A percentile compares a stretch with the other conserved stretches of the same genome.
Conservation (phyloP, 495 filamentous ascomycete genomes). For the Apodospora peruviana region DNA sequence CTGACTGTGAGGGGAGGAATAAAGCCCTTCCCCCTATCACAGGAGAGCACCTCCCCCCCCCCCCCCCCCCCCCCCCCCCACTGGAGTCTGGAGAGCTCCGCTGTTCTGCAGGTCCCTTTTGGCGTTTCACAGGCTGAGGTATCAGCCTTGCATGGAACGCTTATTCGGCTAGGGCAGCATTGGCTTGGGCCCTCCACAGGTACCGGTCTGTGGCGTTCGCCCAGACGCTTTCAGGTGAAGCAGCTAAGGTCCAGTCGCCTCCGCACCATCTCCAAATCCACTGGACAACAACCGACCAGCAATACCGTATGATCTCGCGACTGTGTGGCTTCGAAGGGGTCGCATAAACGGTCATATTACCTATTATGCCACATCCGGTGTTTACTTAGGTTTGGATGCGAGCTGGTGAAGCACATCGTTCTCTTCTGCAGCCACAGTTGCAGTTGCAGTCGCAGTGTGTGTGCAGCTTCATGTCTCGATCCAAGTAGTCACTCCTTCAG, state of each 20-base stretch:
- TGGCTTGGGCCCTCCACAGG: background rate
- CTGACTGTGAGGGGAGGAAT: background rate
- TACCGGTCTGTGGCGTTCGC: too few species aligned
- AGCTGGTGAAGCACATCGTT: constrained; percentile 1
- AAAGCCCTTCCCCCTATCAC: background rate
- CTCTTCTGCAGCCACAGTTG: background rate
- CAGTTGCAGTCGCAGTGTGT: too few species aligned
- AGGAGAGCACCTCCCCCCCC: background rate
- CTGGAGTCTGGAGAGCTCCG: background rate
- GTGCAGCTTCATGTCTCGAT: background rate
- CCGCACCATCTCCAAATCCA: constrained; percentile 1
- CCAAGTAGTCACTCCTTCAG: background rate
- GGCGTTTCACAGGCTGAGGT: background rate
- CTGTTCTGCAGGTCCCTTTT: background rate
- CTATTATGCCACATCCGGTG: constrained; percentile 1
- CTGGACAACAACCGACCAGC: background rate
- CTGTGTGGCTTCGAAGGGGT: too few species aligned
- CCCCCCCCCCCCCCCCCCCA: too few species aligned
- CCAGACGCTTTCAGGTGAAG: background rate
- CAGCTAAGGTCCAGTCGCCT: background rate
- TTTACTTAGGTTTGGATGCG: constrained; percentile 18
- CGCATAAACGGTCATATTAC: constrained; percentile 22
- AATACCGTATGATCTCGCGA: background rate
- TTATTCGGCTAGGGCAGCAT: background rate
- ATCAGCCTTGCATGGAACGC: background rate